Evolutionary conservation across 345 rosid genomes (phyloP).

Genomic region (Kandelia obovata): DNA sequence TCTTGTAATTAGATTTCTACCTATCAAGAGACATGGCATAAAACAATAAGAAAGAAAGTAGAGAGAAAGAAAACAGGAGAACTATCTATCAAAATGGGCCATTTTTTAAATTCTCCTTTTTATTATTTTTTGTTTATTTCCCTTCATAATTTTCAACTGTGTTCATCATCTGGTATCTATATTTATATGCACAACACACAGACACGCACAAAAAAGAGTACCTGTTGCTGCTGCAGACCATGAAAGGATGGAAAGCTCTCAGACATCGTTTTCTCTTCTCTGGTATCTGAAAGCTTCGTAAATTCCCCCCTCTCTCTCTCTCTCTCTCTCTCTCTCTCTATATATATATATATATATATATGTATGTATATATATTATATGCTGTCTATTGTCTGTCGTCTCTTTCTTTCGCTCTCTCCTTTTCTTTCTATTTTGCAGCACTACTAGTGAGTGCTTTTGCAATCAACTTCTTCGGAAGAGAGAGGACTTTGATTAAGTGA

Average conservation of each 20-base stretch:
- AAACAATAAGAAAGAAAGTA: constrained; percentile 16
- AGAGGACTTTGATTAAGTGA: constrained; percentile 5
- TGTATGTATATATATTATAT: background rate
- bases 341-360: background rate
- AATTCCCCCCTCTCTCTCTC: constrained; percentile 19
- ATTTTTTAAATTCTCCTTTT: background rate
- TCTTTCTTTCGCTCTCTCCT: constrained; percentile 40
- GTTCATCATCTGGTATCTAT: constrained; percentile 8
- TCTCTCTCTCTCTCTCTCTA: constrained; percentile 2
- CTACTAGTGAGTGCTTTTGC: constrained; percentile 13
- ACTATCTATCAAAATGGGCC: constrained; percentile 12
- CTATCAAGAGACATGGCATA: constrained; percentile 13
- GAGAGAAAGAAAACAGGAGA: constrained; percentile 6
- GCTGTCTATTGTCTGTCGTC: constrained; percentile 31
- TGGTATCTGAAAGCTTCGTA: constrained; percentile 42
- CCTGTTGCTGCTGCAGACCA: constrained; percentile 52
- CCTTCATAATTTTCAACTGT: constrained; percentile 25
- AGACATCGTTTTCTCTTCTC: constrained; percentile 58
- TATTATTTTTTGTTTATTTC: background rate
- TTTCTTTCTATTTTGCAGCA: constrained; percentile 39
- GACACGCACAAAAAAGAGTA: constrained; percentile 2
- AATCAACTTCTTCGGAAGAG: constrained; percentile 17
- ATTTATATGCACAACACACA: background rate
- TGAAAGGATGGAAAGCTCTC: constrained; percentile 44
- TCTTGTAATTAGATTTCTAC: background rate